Percentiles rank a stretch among this genome's conserved stretches.
Conservation (phyloP, 2,329 filamentous ascomycete species). For the Penicillium aurantiogriseum region DNA sequence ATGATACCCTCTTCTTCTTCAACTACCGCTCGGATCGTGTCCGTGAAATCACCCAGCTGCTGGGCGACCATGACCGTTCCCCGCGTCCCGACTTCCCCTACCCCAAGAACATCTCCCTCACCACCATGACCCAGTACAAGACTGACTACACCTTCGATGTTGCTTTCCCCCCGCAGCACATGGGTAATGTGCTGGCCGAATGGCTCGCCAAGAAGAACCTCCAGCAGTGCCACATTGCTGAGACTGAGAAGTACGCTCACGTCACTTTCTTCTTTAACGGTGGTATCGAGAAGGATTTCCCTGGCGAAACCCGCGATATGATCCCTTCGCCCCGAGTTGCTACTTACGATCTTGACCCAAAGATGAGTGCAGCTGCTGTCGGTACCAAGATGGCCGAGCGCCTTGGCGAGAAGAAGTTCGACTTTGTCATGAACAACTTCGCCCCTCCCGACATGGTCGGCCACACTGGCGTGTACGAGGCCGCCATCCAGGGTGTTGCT, state of each 20-base stretch:
- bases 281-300: conserved; percentile 93
- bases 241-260: conserved; percentile 99
- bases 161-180: conserved; percentile 90
- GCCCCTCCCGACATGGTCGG: conserved; percentile 99
- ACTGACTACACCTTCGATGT: conserved; percentile 86
- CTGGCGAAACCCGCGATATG: conserved; percentile 87
- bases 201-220: conserved; percentile 87
- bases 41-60: conserved; percentile 89
- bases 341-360: conserved; percentile 91
- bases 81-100: conserved; percentile 88
- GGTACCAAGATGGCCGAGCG: conserved; percentile 87
- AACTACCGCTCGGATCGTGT: conserved; percentile 99
- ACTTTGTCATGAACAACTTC: conserved; percentile 99
- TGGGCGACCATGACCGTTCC: conserved; percentile 89
- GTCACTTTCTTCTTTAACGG: conserved; percentile 99
- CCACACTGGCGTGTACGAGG: conserved; percentile 96
- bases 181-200: conserved; percentile 98
- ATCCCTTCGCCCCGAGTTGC: conserved; percentile 92
- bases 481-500: conserved; percentile 77
- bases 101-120: conserved; percentile 81
- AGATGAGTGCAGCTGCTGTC: conserved; percentile 91
- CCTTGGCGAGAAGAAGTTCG: conserved; percentile 79
- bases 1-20: conserved; percentile 98
- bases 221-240: conserved; percentile 92
- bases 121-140: conserved; percentile 99